These are phyloP conservation scores for Eucalyptus regnans DNA, from an alignment of 345 rosid species.

Conservation along the genomic window DNA sequence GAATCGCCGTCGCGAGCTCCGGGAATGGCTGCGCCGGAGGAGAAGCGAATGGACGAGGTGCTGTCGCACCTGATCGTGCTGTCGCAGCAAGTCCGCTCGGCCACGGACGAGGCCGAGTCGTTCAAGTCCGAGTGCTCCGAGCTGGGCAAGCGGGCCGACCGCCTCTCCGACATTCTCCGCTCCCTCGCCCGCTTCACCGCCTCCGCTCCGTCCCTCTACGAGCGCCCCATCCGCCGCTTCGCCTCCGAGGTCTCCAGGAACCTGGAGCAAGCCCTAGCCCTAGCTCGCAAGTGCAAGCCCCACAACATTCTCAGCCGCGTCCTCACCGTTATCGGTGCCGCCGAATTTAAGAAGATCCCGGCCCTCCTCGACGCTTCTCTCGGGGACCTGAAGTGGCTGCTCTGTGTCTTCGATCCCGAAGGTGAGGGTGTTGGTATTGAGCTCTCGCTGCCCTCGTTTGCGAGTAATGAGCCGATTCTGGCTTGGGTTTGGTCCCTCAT, in stretches of 20 bases:
- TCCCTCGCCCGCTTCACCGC: conserved; percentile 29
- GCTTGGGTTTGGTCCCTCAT: conserved; percentile 9
- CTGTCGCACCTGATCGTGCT: conserved; percentile 21
- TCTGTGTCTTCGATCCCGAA: background rate
- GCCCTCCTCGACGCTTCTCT: background rate
- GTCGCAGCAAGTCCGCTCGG: conserved; percentile 41
- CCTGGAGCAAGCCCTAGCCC: background rate
- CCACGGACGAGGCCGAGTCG: conserved; percentile 43
- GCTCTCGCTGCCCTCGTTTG: conserved; percentile 4
- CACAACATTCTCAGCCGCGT: background rate
- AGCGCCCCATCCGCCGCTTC: conserved; percentile 1
- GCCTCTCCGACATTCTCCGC: conserved; percentile 52
- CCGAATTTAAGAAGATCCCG: background rate
- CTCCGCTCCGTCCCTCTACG: background rate
- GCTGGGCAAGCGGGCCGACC: conserved; percentile 42
- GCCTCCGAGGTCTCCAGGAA: background rate
- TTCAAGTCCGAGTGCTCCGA: conserved; percentile 41
- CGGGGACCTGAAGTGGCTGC: conserved; percentile 1
- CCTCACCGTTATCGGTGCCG: background rate
- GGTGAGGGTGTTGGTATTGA: background rate
- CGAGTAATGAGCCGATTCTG: conserved; percentile 9
- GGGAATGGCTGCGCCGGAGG: background rate
- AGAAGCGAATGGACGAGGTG: conserved; percentile 40
- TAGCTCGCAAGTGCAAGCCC: background rate
- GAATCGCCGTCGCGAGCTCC: background rate